These are phyloP conservation scores for Fermentozyma sake DNA, from an alignment of 1,139 yeast genomes.

Conservation along the genomic window DNA sequence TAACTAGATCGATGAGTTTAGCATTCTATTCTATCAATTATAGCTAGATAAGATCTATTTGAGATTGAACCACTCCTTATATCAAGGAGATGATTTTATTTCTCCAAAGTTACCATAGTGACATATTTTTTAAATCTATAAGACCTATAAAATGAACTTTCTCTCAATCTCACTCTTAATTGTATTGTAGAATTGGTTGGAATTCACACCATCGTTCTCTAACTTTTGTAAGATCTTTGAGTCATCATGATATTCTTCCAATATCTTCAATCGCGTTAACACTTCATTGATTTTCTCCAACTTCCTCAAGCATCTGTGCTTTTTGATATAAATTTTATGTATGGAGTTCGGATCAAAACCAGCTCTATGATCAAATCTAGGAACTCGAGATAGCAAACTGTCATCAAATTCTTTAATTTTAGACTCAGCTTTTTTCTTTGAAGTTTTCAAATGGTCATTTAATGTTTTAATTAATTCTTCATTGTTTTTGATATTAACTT, in stretches of 20 bases:
- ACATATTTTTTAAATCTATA: too few relatives aligned
- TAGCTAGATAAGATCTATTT: too few relatives aligned
- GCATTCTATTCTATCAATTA: too few relatives aligned
- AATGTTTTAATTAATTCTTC: constrained; percentile 7
- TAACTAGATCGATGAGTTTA: too few relatives aligned
- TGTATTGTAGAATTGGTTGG: constrained; percentile 4
- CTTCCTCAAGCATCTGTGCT: constrained; percentile 9
- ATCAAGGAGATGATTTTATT: too few relatives aligned
- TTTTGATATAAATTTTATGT: constrained; percentile 9
- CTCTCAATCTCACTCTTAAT: constrained; percentile 10
- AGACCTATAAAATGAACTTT: too few relatives aligned
- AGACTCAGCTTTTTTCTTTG: constrained; percentile 7
- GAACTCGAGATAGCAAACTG: constrained; percentile 5
- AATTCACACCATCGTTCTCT: constrained; percentile 2
- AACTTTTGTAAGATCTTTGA: constrained; percentile 5
- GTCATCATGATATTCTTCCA: constrained; percentile 13
- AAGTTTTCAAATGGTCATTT: constrained; percentile 6
- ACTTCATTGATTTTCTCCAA: constrained; percentile 9
- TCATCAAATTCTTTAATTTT: constrained; percentile 9
- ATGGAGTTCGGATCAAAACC: constrained; percentile 4
- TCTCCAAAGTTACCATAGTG: too few relatives aligned
- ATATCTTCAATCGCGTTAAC: constrained; percentile 6
- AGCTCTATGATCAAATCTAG: neutral
- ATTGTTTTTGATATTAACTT: constrained; percentile 1
- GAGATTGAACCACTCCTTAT: too few relatives aligned